Evolutionary conservation across 768 basidiomycete genomes (phyloP), one percentile per base, ranked within the genome.

Genomic region (Termitomyces bulborhizus): DNA sequence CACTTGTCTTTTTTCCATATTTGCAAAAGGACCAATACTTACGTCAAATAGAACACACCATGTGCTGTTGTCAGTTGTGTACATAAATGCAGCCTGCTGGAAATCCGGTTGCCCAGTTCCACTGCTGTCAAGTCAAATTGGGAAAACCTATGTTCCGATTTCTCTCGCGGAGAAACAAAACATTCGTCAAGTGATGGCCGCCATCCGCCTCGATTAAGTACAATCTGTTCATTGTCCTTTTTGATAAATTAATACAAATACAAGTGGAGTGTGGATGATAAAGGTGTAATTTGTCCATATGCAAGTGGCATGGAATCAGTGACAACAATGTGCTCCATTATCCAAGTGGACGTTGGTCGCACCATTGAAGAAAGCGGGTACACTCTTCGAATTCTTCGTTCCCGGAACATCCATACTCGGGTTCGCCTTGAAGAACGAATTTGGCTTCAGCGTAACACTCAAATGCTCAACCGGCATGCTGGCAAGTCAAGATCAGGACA

Each of bases 401-500:
- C 84, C 84, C 7, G 92, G 91, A 12, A 96, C 90, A 64, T 97
- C 93, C 80, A 96, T 84, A 60, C 87, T 84, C 3, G 94, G 94
- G 70, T 95, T 96, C 62, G 74, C 73, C 61, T 76, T 77, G 75
- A 97, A 98, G 82, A 97, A 97, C 49, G 83, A 83, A 41, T 76
- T 76, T 13, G 94, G 94, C 64, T 89, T 90, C 73, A 97, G 83
- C 12, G 82, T 71, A 46, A 95, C 64, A 54, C 69, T 81, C 27
- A 94, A 37, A 59, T 84, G 78, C 63, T 93, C 90, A 27, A 83
- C 86, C 8, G 92, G 91, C 91, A 93, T 93, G 31, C 88, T 90
- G 52, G 3, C 3, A 57, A 43, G 16, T 61, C 59, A 50, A 39
- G 51, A 53, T 3, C 13, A 6, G 37, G 18, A 43, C 34, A 21